Base-by-base conservation (phyloP, 2,329 filamentous ascomycete species). In the Cercospora citrullina region DNA sequence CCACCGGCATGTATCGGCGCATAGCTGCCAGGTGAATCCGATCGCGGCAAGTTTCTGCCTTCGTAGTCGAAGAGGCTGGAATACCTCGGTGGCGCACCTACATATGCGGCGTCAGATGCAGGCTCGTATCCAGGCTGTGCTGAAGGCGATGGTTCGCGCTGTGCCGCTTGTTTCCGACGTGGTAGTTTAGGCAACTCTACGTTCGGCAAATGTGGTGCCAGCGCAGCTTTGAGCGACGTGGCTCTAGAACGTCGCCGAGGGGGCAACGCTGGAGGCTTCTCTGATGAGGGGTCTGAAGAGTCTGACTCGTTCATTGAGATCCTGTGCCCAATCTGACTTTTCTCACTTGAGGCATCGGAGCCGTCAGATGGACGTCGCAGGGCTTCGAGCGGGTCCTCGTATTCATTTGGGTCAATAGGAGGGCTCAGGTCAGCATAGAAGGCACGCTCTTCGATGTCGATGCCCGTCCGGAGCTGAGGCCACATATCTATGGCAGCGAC, bases 401-500 rank as follows among this genome's bases (percentile, higher is more conserved):
- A 85, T 5, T 84, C 82, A 31, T 75, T 75, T 31, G 75, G 71
- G 48, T 81, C 76, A 12, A 69, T 63, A 1, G 83, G 82, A 0
- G 82, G 71, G 60, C 78, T 72, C 23, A 85, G 73, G 53, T 82
- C 80, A 33, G 74, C 70, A 39, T 73, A 72, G 68, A 85, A 83
- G 2, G 74, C 73, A n/a, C 72, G 69, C 7, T 69, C 71, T 9
- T 78, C 75, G 53, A 83, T 76, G 30, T 76, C 77, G 69, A 83
- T 83, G 8, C 79, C 80, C 33, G 81, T 76, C 14, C 80, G 75
- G 8, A 85, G 75, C 21, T 82, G 71, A 2, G 78, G 73, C 83
- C 84, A 83, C 71, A 80, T 71, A 12, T 81, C 77, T 45, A 86
- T 81, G 2, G 84, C 83, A 39, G 81, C 79, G 53, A 81, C 80